Evolutionary conservation across 768 basidiomycete genomes (phyloP).

Genomic region (Tulasnella sp.): DNA sequence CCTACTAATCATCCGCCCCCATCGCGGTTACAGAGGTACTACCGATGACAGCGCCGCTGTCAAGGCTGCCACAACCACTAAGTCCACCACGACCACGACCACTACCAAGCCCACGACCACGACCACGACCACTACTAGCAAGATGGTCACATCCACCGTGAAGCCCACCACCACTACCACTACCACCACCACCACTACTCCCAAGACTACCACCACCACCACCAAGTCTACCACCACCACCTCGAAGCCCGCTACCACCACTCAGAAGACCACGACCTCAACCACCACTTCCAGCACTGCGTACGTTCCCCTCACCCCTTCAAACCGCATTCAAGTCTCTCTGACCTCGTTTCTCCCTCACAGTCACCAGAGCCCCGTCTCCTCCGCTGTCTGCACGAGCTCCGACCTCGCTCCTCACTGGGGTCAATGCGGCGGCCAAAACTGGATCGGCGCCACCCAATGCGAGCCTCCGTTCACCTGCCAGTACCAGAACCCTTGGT

Average conservation of each 20-base stretch:
- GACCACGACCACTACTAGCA: not conserved
- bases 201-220: not conserved
- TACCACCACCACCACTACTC: not conserved
- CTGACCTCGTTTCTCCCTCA: not conserved
- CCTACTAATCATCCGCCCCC: not conserved
- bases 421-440: slow-evolving; percentile 6
- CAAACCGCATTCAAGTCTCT: not conserved
- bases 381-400: not conserved
- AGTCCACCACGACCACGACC: slow-evolving; percentile 5
- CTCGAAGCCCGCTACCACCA: not conserved
- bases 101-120: not conserved
- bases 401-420: not conserved
- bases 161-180: not conserved
- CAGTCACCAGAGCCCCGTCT: not conserved
- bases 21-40: not conserved
- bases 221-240: not conserved
- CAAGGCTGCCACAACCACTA: not conserved
- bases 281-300: not conserved
- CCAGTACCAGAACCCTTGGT: slow-evolving; percentile 6
- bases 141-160: not conserved
- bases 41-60: not conserved
- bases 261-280: not conserved
- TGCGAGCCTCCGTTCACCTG: slow-evolving; percentile 11
- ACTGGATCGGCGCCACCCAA: slow-evolving; percentile 7
- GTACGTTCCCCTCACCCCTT: not conserved